Evolutionary conservation across 2,329 filamentous ascomycete species (phyloP).

Genomic region (Fusarium sp.): DNA sequence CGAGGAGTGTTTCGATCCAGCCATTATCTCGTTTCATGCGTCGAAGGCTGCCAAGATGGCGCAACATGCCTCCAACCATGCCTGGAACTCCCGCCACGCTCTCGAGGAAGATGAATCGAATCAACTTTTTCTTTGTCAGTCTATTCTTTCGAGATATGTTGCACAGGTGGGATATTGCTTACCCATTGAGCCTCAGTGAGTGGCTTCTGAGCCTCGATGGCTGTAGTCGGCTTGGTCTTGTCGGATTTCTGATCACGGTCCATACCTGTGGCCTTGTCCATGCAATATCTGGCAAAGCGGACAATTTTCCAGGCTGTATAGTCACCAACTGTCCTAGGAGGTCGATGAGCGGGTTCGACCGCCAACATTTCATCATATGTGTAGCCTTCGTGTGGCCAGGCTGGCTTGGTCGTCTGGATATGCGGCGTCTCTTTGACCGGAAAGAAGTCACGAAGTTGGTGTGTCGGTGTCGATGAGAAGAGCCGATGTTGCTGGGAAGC

Average conservation of each 20-base stretch:
- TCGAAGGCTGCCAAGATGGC: slow-evolving; percentile 85
- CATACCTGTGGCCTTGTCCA: slow-evolving; percentile 83
- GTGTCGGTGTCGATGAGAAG: slow-evolving; percentile 61
- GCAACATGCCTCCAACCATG: slow-evolving; percentile 95
- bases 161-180: slow-evolving; percentile 25
- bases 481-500: slow-evolving; percentile 33
- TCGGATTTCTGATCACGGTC: slow-evolving; percentile 75
- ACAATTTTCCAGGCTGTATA: slow-evolving; percentile 81
- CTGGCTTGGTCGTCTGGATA: slow-evolving; percentile 70
- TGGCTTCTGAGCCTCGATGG: slow-evolving; percentile 63
- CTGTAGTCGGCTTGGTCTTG: slow-evolving; percentile 65
- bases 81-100: slow-evolving; percentile 94
- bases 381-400: slow-evolving; percentile 79
- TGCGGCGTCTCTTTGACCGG: slow-evolving; percentile 68
- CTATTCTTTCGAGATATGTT: neutral
- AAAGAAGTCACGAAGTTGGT: slow-evolving; percentile 68
- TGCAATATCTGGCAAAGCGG: slow-evolving; percentile 77
- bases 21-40: slow-evolving; percentile 93
- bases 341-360: slow-evolving; percentile 80
- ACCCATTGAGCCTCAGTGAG: slow-evolving; percentile 88
- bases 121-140: slow-evolving; percentile 58
- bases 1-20: slow-evolving; percentile 92
- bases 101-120: slow-evolving; percentile 92
- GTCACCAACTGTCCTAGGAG: slow-evolving; percentile 78
- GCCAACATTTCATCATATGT: slow-evolving; percentile 80